Evolutionary conservation across 1,284 basidiomycete species (phyloP).

Genomic region (Chondrostereum purpureum): DNA sequence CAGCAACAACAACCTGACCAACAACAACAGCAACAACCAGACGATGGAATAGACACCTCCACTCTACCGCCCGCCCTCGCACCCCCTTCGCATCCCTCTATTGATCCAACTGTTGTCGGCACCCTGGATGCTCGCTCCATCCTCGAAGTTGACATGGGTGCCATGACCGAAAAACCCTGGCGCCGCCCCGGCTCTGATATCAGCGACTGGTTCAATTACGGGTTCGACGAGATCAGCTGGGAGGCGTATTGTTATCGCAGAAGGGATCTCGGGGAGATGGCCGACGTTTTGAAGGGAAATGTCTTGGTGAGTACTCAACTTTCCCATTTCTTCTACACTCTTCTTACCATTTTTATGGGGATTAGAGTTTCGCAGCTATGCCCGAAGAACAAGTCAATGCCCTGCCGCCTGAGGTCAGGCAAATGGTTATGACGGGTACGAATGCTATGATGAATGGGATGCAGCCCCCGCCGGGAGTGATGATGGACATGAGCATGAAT

Average conservation of each 20-base stretch:
- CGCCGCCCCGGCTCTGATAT: conserved; percentile 88
- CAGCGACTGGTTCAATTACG: conserved; percentile 99
- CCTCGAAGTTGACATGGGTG: conserved; percentile 81
- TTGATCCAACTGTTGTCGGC: conserved; percentile 65
- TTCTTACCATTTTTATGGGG: conserved; percentile 3
- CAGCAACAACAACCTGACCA: conserved; percentile 17
- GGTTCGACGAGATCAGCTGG: conserved; percentile 97
- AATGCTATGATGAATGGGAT: conserved; percentile 65
- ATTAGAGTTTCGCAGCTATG: conserved; percentile 78
- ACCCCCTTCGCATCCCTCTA: conserved; percentile 68
- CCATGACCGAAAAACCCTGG: conserved; percentile 89
- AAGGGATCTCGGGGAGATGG: conserved; percentile 73
- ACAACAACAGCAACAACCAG: conserved; percentile 15
- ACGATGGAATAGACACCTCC: conserved; percentile 55
- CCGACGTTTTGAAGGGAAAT: conserved; percentile 70
- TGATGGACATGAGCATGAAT: conserved; percentile 44
- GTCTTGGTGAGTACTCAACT: conserved; percentile 52
- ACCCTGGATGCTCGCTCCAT: conserved; percentile 76
- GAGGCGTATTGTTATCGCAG: conserved; percentile 86
- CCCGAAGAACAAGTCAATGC: conserved; percentile 71
- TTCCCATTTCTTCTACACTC: conserved; percentile 9
- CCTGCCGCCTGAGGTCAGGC: conserved; percentile 70
- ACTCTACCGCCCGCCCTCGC: conserved; percentile 59
- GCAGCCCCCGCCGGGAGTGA: conserved; percentile 58
- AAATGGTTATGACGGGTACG: conserved; percentile 76